Base-by-base conservation (phyloP, 768 basidiomycete genomes). In the Cystofilobasidium capitatum region DNA sequence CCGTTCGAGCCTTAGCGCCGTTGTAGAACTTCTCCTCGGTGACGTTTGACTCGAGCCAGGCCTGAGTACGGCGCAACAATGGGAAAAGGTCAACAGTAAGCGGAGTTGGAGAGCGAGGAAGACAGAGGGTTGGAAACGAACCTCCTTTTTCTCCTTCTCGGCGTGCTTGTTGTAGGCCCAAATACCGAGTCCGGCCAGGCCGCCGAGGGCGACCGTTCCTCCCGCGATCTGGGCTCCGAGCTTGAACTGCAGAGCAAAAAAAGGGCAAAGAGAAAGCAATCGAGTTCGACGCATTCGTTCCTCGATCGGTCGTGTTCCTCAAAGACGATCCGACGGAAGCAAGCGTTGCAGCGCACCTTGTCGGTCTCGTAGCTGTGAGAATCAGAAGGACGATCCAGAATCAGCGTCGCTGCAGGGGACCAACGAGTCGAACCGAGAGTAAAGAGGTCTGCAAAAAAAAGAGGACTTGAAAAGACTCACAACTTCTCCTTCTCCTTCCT, bases 121-220 rank as follows among this genome's bases (percentile, higher is more conserved):
- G 12, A 24, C 5, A 16, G 24, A 24, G 45, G 8, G 45, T 6
- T 7, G 20, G 22, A 10, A 16, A 26, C 49, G 26, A n/a, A 51
- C 49, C 51, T 55, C 51, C 16, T 55, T 55, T 31, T 55, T 55
- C 29, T 55, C 29, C 6, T 29, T 31, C 51, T 55, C 51, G 29
- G 7, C 17, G 51, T 55, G 51, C 51, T 55, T 55, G 51, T 55
- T 55, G 51, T 55, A 55, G 16, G 51, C 51, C 51, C 51, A 55
- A 17, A 33, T 20, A 31, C 51, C 51, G 31, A 55, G 29, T 14
- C 51, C 51, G 13, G 51, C 51, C 12, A 55, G 26, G 13, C 51
- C 51, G 6, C 29, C 51, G 29, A 55, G 29, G 10, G 29, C 51
- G 20, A 55, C 51, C 6, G 29, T 31, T 26, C 51, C 51, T 26